Evolutionary conservation across 345 rosid species (phyloP), one percentile per base, ranked within the genome.

Genomic region (Brassica cretica): DNA sequence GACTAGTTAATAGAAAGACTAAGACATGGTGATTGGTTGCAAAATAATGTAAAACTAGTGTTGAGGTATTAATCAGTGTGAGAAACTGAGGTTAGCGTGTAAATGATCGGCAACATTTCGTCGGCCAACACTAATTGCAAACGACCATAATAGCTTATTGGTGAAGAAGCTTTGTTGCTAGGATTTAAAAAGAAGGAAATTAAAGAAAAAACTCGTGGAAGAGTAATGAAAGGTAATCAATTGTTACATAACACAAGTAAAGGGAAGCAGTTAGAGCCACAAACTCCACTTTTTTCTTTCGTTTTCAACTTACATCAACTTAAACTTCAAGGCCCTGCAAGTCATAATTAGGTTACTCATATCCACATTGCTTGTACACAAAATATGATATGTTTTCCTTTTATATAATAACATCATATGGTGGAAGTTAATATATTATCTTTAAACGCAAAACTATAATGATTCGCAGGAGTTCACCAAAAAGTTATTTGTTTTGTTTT

Each of bases 281-380:
- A 70, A 37, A 35, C 27, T 68, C 25, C 7, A 61, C 78, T 67
- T 61, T 73, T 3, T 21, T 3, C 21, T 14, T 10, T 49, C 59
- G 58, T 74, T 69, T 74, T 74, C 76, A 80, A 80, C 51, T 59
- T 72, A 65, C 66, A 78, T 27, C 72, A 78, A 65, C 81, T 80
- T 80, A 70, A 39, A 12, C 72, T 65, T 14, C 83, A 80, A 80
- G 76, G 58, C 76, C 76, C 24, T 21, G 75, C 58, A 66, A 80
- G 83, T 80, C 79, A 80, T 75, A 70, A 80, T 70, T 70, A 70
- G 44, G 73, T 70, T 75, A 80, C 76, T 80, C 79, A 64, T 63
- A 70, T 46, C 71, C 55, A 74, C 63, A 80, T 80, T 71, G 80
- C 83, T 80, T 80, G 79, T 44, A 64, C 58, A 70, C 83, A 70